Percentiles rank a stretch among this genome's conserved stretches.
phyloP scores from a whole-genome alignment of 2,329 filamentous ascomycete genomes.

The Alternaria sp. region DNA sequence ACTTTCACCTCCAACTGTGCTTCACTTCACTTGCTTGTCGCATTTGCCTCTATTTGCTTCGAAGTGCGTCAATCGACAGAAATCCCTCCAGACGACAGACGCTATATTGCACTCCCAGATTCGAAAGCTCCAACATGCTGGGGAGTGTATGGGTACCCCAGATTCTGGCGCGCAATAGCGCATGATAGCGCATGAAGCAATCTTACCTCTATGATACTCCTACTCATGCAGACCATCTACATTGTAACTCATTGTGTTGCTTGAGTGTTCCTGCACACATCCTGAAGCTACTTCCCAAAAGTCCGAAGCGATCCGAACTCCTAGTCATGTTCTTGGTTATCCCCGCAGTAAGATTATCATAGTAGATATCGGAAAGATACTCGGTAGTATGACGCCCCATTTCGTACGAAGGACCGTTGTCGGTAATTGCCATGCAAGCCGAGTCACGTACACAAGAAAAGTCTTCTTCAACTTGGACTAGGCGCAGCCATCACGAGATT shows the following conservation, averaged over 20 bases:
- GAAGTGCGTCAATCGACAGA: neutral
- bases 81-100: neutral
- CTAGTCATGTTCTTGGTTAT: constrained; percentile 19
- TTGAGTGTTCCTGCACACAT: constrained; percentile 16
- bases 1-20: neutral
- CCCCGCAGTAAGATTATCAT: constrained; percentile 15
- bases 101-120: no score
- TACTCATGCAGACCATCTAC: constrained; percentile 4
- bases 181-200: neutral
- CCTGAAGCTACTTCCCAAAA: neutral
- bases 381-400: constrained; percentile 31
- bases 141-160: neutral
- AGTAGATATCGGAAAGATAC: constrained; percentile 35
- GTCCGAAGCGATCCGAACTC: constrained; percentile 10
- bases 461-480: constrained; percentile 19
- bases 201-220: neutral
- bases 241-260: neutral
- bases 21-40: neutral
- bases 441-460: constrained; percentile 18
- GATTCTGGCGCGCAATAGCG: constrained; percentile 2
- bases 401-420: constrained; percentile 24
- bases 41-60: neutral
- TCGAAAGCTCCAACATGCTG: neutral
- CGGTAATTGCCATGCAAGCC: constrained; percentile 29
- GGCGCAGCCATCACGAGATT: constrained; percentile 4